Base-by-base conservation (phyloP, 179 eudicot species). In the Spergularia azorica region DNA sequence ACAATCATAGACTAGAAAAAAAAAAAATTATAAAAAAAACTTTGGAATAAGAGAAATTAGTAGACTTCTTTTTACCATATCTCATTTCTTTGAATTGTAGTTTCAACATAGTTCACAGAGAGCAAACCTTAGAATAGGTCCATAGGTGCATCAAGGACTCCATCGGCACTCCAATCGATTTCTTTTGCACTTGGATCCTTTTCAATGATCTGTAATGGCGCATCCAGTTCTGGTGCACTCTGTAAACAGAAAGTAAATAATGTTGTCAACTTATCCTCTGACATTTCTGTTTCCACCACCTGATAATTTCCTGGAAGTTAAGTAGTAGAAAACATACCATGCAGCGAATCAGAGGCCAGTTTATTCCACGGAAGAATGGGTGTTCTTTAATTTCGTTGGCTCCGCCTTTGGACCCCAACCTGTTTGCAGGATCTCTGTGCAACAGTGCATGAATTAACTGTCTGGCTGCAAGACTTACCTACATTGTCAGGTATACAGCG, bases 291-390 rank as follows among this genome's bases (percentile, higher is more conserved):
- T 70, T 71, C 26, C 63, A 32, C 50, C 32, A 15, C 50, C 63
- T 38, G 16, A 55, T 54, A 65, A 36, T 65, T 66, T 12, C 39
- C 60, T 38, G 61, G 21, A 72, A 58, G 4, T 32, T 54, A 36
- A 5, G 65, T 14, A 57, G 65, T 9, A 71, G 62, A 70, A 72
- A 68, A 1, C 50, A 39, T 93, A 95, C 99, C 99, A 88, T 91
- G 91, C 93, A 86, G 63, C 99, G 98, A 55, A 95, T 95, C 18
- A 95, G 86, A 79, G 99, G 97, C 99, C 99, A 95, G 68, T 87
- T 86, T 79, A 95, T 90, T 82, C 86, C 99, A 68, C 83, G 91
- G 79, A 95, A 95, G 84, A 91, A 95, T 11, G 92, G 82, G 75
- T 95, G 97, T 73, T 87, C 79, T 79, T 95, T 95, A 77, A 95